Percentiles rank a stretch among this genome's conserved stretches.
phyloP scores from a whole-genome alignment of 192 early-diverging fungal genomes.

The Backusella liffmaniae region DNA sequence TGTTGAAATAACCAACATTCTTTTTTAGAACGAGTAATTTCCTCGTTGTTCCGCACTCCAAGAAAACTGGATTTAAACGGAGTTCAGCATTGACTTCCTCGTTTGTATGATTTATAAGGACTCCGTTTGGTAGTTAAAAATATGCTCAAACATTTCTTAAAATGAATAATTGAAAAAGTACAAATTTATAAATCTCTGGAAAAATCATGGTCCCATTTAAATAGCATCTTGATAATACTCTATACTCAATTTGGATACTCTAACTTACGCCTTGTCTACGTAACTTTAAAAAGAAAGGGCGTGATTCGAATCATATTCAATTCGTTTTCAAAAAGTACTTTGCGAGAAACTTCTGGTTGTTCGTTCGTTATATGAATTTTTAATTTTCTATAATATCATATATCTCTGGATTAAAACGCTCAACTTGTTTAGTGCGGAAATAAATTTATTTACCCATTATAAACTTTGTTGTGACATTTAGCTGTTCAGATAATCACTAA shows the following conservation, averaged over 20 bases:
- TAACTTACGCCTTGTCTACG: background rate
- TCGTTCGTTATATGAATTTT: too few species aligned
- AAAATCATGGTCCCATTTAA: background rate
- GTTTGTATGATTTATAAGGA: background rate
- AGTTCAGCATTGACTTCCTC: background rate
- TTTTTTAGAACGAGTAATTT: background rate
- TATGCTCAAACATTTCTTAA: constrained; percentile 2
- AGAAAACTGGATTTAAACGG: background rate
- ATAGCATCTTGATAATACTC: background rate
- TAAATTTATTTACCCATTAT: too few species aligned
- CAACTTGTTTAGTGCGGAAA: too few species aligned
- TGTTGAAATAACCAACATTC: background rate
- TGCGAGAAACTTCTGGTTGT: too few species aligned
- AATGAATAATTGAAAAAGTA: background rate
- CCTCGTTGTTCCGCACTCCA: background rate
- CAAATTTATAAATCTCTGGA: background rate
- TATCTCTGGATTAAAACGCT: too few species aligned
- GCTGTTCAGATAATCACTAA: too few species aligned
- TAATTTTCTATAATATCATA: too few species aligned
- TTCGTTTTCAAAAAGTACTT: too few species aligned
- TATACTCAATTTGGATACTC: background rate
- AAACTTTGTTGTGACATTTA: too few species aligned
- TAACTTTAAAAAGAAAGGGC: too few species aligned
- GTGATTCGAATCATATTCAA: background rate
- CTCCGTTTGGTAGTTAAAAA: constrained; percentile 1